Base-by-base conservation (phyloP, 345 rosid genomes). In the Aegle marmelos region DNA sequence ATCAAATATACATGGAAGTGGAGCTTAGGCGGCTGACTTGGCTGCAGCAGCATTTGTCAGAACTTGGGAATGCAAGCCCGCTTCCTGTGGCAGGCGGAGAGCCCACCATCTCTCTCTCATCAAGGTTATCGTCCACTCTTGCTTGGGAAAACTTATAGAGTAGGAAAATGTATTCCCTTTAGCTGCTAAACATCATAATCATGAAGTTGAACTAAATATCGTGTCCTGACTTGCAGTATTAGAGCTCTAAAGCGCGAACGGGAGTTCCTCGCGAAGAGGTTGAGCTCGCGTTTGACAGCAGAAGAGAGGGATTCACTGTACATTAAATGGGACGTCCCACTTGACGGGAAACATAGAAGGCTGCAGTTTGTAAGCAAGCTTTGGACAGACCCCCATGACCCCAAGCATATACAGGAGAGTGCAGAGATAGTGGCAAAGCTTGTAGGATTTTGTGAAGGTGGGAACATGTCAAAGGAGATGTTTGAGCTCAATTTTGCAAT, bases 1-100 rank as follows among this genome's bases (percentile, higher is more conserved):
- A 96, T 82, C 97, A 96, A 83, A 96, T 96, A 83, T 94, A 96
- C 85, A 88, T 96, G 93, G 98, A 96, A 83, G 99, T 96, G 60
- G 99, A 96, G 91, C 95, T 96, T 37, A 85, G 99, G 84, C 93
- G 99, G 67, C 79, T 97, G 80, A 94, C 89, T 61, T 97, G 99
- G 99, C 79, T 97, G 87, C 98, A 93, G 82, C 88, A 94, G 79
- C 99, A 97, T 84, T 87, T 97, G 72, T 78, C 98, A 48, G 96
- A 94, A 85, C 91, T 86, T 59, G 99, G 98, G 72, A 87, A 89
- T 85, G 93, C 97, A 72, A 94, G 96, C 86, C 98, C 98, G 37
- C 96, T 92, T 80, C 85, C 65, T 68, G 82, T 37, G 1, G 90
- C 89, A 68, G 99, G 95, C 58, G 95, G 95, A 39, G 98, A 93